Evolutionary conservation across 768 basidiomycete species (phyloP).

Genomic region (Krasilnikovozyma curviuscula): DNA sequence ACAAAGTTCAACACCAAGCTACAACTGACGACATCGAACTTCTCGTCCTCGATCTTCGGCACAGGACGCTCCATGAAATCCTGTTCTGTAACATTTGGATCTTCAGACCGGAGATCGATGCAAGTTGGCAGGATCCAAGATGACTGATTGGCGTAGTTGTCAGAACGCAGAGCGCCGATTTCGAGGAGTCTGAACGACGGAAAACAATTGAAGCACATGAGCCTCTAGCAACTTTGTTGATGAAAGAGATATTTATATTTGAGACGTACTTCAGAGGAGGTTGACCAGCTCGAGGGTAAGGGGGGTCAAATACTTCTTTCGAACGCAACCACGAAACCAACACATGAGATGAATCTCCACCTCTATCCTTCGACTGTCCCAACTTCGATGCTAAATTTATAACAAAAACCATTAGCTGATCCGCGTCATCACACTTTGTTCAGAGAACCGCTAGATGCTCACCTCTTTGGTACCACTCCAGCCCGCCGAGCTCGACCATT

Average conservation of each 20-base stretch:
- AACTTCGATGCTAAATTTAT: constrained; percentile 45
- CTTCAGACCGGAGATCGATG: constrained; percentile 67
- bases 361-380: constrained; percentile 61
- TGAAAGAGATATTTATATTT: too few relatives aligned
- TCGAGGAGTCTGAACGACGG: constrained; percentile 50
- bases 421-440: too few relatives aligned
- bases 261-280: background rate
- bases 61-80: constrained; percentile 50
- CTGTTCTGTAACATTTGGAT: constrained; percentile 67
- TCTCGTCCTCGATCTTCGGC: constrained; percentile 34
- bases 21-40: constrained; percentile 65
- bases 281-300: background rate
- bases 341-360: constrained; percentile 72
- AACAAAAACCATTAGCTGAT: too few relatives aligned
- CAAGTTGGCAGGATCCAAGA: constrained; percentile 55
- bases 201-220: background rate
- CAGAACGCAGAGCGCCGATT: constrained; percentile 67
- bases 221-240: too few relatives aligned
- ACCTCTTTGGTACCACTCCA: constrained; percentile 51
- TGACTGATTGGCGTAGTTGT: constrained; percentile 49
- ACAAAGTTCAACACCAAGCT: constrained; percentile 84
- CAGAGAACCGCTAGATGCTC: background rate
- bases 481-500: constrained; percentile 52
- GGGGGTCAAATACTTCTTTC: too few relatives aligned
- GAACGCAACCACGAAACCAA: constrained; percentile 42